Conservation (phyloP, 257 asterid species). For the Solanum sitiens region DNA sequence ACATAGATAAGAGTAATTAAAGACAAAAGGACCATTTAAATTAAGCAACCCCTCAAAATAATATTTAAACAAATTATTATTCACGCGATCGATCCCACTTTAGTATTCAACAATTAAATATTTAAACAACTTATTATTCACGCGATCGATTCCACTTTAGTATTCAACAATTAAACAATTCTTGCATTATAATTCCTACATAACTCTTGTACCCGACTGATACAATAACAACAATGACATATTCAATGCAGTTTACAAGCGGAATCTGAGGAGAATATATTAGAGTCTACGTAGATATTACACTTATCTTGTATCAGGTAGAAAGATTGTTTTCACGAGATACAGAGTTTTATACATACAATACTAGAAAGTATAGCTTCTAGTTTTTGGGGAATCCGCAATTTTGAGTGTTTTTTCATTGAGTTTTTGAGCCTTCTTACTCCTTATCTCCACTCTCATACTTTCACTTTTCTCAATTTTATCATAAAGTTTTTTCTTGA, state of each 20-base stretch:
- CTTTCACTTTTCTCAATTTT: slow-evolving; percentile 81
- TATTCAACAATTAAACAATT: background rate
- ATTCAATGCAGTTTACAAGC: background rate
- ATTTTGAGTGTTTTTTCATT: slow-evolving; percentile 53
- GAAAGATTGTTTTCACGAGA: background rate
- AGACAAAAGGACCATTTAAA: background rate
- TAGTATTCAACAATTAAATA: background rate
- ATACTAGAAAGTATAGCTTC: slow-evolving; percentile 34
- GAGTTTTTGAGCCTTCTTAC: slow-evolving; percentile 65
- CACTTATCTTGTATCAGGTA: background rate
- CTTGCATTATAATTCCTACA: background rate
- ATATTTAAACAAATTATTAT: background rate
- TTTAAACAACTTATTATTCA: background rate
- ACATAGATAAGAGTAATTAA: background rate
- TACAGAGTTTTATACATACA: no score
- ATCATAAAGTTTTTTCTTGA: slow-evolving; percentile 33
- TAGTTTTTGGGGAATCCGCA: slow-evolving; percentile 69
- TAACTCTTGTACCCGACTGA: background rate
- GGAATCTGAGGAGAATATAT: no score
- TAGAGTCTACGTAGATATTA: background rate
- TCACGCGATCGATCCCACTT: background rate
- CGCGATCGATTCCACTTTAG: background rate
- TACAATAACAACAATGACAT: background rate
- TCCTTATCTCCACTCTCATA: slow-evolving; percentile 67
- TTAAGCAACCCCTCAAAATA: background rate